Evolutionary conservation across 345 rosid species (phyloP).

Genomic region (Heritiera littoralis): DNA sequence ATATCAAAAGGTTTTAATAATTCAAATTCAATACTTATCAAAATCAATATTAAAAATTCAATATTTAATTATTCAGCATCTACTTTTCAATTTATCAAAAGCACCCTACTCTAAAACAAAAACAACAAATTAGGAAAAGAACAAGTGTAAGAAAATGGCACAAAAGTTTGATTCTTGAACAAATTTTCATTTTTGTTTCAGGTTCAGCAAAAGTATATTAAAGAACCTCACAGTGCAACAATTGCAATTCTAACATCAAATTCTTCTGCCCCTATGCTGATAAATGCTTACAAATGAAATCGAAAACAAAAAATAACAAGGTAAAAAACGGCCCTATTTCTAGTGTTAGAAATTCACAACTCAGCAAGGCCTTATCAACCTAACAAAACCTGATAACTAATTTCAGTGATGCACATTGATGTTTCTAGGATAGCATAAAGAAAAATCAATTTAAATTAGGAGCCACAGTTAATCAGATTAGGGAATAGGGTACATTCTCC

Average conservation of each 20-base stretch:
- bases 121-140: not conserved
- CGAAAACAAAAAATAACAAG: not conserved
- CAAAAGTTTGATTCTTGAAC: not conserved
- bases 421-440: not conserved
- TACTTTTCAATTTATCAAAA: too few relatives aligned
- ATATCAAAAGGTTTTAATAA: too few relatives aligned
- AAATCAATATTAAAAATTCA: too few relatives aligned
- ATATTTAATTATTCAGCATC: too few relatives aligned
- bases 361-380: not conserved
- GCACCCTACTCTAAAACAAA: too few relatives aligned
- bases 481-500: conserved; percentile 64
- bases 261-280: not conserved
- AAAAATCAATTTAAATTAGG: not conserved
- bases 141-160: not conserved
- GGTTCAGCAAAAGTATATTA: not conserved
- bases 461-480: conserved; percentile 32
- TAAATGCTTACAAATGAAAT: not conserved
- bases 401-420: not conserved
- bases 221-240: not conserved
- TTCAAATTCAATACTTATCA: too few relatives aligned
- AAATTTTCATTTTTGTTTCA: not conserved
- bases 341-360: not conserved
- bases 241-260: conserved; percentile 10
- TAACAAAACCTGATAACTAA: not conserved
- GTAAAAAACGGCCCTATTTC: not conserved